Conservation (phyloP, 352 stramenopile species). For the Pythium graminicola region DNA sequence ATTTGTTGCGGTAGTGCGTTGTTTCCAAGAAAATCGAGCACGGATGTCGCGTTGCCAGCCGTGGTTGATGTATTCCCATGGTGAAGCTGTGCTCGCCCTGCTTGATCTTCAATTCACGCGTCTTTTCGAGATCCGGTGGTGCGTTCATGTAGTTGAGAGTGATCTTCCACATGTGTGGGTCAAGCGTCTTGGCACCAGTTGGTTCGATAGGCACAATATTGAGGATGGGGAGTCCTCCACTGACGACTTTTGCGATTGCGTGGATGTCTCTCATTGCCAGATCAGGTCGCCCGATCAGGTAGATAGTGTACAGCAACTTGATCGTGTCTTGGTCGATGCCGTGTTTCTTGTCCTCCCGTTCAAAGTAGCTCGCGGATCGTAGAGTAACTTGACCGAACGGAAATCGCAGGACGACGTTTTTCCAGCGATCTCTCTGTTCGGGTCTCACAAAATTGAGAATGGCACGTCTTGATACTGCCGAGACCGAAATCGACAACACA, state of each 20-base stretch:
- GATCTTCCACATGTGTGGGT: slow-evolving; percentile 7
- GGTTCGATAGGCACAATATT: slow-evolving; percentile 5
- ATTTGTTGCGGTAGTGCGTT: slow-evolving; percentile 8
- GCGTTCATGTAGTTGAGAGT: slow-evolving; percentile 2
- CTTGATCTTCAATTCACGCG: not conserved
- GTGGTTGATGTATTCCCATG: not conserved
- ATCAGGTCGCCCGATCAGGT: slow-evolving; percentile 1
- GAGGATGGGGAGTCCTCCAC: slow-evolving; percentile 1
- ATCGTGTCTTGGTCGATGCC: slow-evolving; percentile 2
- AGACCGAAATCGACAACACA: not conserved
- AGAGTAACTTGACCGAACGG: slow-evolving; percentile 2
- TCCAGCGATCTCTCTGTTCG: slow-evolving; percentile 12
- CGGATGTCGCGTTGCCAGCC: slow-evolving; percentile 2
- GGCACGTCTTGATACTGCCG: not conserved
- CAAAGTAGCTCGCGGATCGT: slow-evolving; percentile 1
- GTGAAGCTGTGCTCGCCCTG: not conserved
- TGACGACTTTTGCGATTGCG: not conserved
- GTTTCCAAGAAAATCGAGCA: slow-evolving; percentile 2
- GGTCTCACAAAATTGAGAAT: slow-evolving; percentile 8
- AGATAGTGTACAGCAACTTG: not conserved
- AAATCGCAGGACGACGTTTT: not conserved
- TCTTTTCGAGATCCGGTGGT: not conserved
- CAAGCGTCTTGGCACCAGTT: slow-evolving; percentile 1
- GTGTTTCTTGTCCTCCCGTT: not conserved
- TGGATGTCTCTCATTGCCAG: not conserved